Evolutionary conservation across 2,329 filamentous ascomycete genomes (phyloP), one percentile per base, ranked within the genome.

Genomic region (Furcasterigmium sp.): DNA sequence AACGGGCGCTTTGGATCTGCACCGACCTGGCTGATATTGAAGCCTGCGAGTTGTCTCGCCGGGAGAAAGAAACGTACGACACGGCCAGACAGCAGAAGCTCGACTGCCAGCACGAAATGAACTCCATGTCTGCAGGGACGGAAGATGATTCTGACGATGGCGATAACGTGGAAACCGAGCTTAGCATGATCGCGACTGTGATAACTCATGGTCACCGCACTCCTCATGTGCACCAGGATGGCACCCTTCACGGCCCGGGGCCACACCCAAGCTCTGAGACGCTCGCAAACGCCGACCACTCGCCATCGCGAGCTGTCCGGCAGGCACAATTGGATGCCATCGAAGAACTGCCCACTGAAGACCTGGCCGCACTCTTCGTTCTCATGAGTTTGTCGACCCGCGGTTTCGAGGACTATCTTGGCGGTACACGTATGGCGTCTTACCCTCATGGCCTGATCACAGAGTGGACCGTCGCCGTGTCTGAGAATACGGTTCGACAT

Each of bases 401-500:
- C 23, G 48, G 44, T n/a, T 50, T 41, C 29, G 38, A 40, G 26
- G 28, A 40, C 11, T 30, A 21, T 18, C 26, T 40, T 9, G 38
- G 38, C 10, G 20, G n/a, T 18, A 32, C 19, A 15, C 38, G 38
- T 4, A 35, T 41, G 29, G 30, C n/a, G n/a, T 20, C 30, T 10
- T 34, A 34, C 21, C 39, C 39, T 14, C 39, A 30, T 8, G 28
- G 26, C 30, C 10, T 41, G 9, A 19, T 35, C 17, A 15, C 14
- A 6, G 48, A 50, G 42, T 45, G 42, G 48, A 42, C 41, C 4
- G 40, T 49, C 6, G 44, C 44, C 17, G 44, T 49, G 23, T 46
- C 44, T 4, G 48, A 50, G 35, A 49, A 49, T 23, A 42, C 42
- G 5, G 36, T 47, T 18, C 42, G 48, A 3, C 48, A 50, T 34